phyloP scores from a whole-genome alignment of 1,284 basidiomycete genomes.

The Ceratobasidium sp. region DNA sequence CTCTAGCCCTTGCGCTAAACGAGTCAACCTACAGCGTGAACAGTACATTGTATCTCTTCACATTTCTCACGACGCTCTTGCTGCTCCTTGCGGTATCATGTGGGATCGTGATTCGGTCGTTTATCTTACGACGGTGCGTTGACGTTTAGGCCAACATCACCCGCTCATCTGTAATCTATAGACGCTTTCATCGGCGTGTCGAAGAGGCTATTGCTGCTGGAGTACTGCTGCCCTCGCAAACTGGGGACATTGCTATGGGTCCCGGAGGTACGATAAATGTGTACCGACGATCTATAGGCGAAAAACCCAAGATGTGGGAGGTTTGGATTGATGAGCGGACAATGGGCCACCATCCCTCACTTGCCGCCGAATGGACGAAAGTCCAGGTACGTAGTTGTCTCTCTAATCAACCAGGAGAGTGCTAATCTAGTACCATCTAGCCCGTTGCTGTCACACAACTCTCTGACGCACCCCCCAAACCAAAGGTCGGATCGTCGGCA shows the following conservation, averaged over 20 bases:
- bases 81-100: conserved; percentile 54
- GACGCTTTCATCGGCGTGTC: conserved; percentile 52
- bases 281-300: conserved; percentile 49
- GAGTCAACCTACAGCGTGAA: conserved; percentile 12
- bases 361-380: conserved; percentile 20
- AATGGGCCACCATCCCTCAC: background rate
- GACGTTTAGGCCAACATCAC: background rate
- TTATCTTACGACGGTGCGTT: conserved; percentile 50
- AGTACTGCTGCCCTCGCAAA: conserved; percentile 50
- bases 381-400: conserved; percentile 16
- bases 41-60: conserved; percentile 55
- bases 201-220: conserved; percentile 54
- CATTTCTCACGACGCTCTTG: conserved; percentile 56
- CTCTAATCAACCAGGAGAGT: background rate
- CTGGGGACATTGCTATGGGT: conserved; percentile 11
- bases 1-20: conserved; percentile 7
- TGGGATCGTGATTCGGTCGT: conserved; percentile 53
- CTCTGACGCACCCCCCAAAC: conserved; percentile 1
- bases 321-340: conserved; percentile 44
- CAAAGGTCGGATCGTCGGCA: conserved; percentile 2
- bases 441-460: conserved; percentile 33
- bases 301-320: conserved; percentile 54
- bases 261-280: conserved; percentile 48
- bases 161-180: conserved; percentile 18
- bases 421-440: conserved; percentile 8